These are phyloP conservation scores for Linnemannia zychae DNA, from an alignment of 192 early-diverging fungal species.

Conservation along the genomic window DNA sequence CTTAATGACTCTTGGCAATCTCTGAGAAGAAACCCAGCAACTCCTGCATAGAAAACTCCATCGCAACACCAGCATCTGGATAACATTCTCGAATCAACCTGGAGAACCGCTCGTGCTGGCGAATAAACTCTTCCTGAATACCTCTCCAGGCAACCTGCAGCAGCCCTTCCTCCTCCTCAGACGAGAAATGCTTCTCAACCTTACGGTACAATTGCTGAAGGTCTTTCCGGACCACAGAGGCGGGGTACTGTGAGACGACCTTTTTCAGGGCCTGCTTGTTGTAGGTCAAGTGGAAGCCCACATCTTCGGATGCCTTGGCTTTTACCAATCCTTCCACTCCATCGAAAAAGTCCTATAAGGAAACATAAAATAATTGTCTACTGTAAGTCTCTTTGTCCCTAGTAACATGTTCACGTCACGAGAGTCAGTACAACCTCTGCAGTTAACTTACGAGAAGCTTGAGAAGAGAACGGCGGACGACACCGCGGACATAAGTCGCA, in stretches of 20 bases:
- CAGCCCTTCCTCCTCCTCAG: slow-evolving; percentile 84
- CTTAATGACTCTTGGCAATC: slow-evolving; percentile 66
- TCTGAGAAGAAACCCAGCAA: slow-evolving; percentile 80
- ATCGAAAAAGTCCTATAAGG: slow-evolving; percentile 92
- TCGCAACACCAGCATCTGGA: slow-evolving; percentile 81
- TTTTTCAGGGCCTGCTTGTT: slow-evolving; percentile 89
- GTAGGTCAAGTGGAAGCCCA: slow-evolving; percentile 84
- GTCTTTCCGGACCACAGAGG: slow-evolving; percentile 84
- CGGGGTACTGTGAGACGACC: slow-evolving; percentile 86
- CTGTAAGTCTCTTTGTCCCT: no score
- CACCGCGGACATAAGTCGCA: slow-evolving; percentile 88
- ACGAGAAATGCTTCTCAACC: slow-evolving; percentile 95
- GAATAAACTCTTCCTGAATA: slow-evolving; percentile 89
- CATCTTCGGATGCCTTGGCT: slow-evolving; percentile 79
- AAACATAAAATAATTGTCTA: not conserved
- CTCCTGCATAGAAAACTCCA: slow-evolving; percentile 92
- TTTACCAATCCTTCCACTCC: slow-evolving; percentile 90
- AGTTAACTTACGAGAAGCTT: slow-evolving; percentile 75
- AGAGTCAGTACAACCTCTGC: not conserved
- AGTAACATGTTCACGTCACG: no score
- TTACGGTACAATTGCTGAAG: slow-evolving; percentile 88
- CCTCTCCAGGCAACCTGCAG: slow-evolving; percentile 92
- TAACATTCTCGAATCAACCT: slow-evolving; percentile 88
- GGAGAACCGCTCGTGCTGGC: slow-evolving; percentile 85
- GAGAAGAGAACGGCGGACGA: slow-evolving; percentile 89